Conservation (phyloP, 805 yeast species). For the Ogataea methylovora region DNA sequence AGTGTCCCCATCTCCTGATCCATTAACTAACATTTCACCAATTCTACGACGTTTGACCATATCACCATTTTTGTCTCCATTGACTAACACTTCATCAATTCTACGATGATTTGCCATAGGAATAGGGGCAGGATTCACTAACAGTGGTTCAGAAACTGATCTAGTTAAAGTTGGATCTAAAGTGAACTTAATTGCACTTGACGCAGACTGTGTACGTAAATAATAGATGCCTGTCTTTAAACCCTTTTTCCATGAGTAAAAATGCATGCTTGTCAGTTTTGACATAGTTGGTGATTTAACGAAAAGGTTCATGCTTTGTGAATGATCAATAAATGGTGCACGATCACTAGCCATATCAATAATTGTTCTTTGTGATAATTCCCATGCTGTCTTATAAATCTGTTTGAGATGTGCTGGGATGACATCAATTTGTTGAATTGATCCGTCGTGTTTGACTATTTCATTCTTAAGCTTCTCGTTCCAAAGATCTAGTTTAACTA, state of each 20-base stretch:
- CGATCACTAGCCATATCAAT: slow-evolving; percentile 84
- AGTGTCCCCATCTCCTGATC: too few species aligned
- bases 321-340: slow-evolving; percentile 76
- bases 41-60: not conserved
- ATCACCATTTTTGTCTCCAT: not conserved
- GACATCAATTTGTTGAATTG: slow-evolving; percentile 66
- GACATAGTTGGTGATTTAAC: slow-evolving; percentile 91
- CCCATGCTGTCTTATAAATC: slow-evolving; percentile 96
- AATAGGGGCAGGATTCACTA: too few species aligned
- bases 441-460: slow-evolving; percentile 73
- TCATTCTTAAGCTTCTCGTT: slow-evolving; percentile 67
- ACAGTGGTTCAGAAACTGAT: slow-evolving; percentile 9
- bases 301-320: slow-evolving; percentile 88
- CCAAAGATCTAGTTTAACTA: slow-evolving; percentile 82
- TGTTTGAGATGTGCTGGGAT: slow-evolving; percentile 71
- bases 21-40: too few species aligned
- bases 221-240: slow-evolving; percentile 98
- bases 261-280: slow-evolving; percentile 95
- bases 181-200: slow-evolving; percentile 93
- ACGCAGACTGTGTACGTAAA: slow-evolving; percentile 94
- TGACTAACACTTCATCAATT: too few species aligned
- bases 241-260: slow-evolving; percentile 98
- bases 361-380: slow-evolving; percentile 75
- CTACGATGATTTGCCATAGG: too few species aligned
- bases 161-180: slow-evolving; percentile 53